Conservation (phyloP, 768 basidiomycete genomes). For the Calocybe gangraenosa region DNA sequence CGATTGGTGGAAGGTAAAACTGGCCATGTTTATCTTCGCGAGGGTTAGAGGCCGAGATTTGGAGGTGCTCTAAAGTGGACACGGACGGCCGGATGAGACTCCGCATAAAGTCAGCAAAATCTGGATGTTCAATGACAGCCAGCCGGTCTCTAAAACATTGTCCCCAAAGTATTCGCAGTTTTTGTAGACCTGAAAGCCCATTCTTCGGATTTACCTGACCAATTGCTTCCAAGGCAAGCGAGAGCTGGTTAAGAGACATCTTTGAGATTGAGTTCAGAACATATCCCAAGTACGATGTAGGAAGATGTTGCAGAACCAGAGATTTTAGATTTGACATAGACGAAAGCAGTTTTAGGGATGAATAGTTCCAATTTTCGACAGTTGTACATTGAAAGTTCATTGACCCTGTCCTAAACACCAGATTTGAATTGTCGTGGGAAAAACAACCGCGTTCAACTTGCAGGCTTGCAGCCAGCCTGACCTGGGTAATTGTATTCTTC, state of each 20-base stretch:
- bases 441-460: no score
- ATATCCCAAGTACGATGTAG: neutral
- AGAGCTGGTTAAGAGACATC: neutral
- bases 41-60: neutral
- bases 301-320: slow-evolving; percentile 1
- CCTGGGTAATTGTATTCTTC: no score
- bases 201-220: no score
- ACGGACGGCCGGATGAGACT: neutral
- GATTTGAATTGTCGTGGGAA: no score
- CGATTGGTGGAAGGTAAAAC: neutral
- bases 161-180: neutral
- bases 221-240: slow-evolving; percentile 1
- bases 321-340: neutral
- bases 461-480: no score
- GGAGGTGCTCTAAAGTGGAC: neutral
- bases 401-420: neutral
- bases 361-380: neutral
- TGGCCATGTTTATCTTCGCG: neutral
- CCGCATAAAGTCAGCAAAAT: neutral
- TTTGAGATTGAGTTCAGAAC: neutral
- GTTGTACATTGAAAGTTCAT: slow-evolving; percentile 1
- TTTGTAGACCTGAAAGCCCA: neutral
- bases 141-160: neutral
- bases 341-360: neutral
- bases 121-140: neutral